A percentile compares a stretch with the other conserved stretches of the same genome.
These are phyloP conservation scores for Epichloe sylvatica DNA, from an alignment of 2,329 filamentous ascomycete species.

Conservation along the genomic window DNA sequence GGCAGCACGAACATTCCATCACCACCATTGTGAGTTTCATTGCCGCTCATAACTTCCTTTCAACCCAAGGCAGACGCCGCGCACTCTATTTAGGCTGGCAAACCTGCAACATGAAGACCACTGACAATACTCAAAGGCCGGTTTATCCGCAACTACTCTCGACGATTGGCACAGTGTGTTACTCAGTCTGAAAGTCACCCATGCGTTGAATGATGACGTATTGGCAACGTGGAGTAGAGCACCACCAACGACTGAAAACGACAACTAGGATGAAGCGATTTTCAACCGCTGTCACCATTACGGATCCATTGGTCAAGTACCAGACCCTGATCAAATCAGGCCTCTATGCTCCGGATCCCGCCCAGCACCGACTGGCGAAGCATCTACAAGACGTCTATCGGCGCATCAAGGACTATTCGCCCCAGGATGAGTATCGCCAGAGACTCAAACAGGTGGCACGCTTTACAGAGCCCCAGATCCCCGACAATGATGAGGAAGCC, in stretches of 20 bases:
- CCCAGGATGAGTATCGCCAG: conserved; percentile 52
- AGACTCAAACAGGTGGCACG: conserved; percentile 47
- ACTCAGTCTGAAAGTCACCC: not conserved
- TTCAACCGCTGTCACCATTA: conserved; percentile 42
- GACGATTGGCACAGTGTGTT: no score
- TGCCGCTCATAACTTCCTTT: not conserved
- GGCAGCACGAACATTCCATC: not conserved
- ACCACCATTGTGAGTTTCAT: not conserved
- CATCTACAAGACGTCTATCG: conserved; percentile 67
- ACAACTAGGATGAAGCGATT: conserved; percentile 18
- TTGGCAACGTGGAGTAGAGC: not conserved
- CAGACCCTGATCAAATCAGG: conserved; percentile 54
- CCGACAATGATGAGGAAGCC: conserved; percentile 18
- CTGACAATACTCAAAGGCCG: no score
- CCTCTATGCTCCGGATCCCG: conserved; percentile 52
- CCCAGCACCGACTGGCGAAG: conserved; percentile 58
- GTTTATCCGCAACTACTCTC: no score
- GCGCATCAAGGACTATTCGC: conserved; percentile 65
- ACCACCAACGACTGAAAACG: not conserved
- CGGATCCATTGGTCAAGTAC: conserved; percentile 66
- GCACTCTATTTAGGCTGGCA: no score
- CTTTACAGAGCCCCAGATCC: conserved; percentile 22
- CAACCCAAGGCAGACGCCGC: no score
- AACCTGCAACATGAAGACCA: no score
- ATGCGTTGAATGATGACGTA: not conserved